Evolutionary conservation across 345 rosid species (phyloP), one percentile per base, ranked within the genome.

Genomic region (Populus ilicifolia): DNA sequence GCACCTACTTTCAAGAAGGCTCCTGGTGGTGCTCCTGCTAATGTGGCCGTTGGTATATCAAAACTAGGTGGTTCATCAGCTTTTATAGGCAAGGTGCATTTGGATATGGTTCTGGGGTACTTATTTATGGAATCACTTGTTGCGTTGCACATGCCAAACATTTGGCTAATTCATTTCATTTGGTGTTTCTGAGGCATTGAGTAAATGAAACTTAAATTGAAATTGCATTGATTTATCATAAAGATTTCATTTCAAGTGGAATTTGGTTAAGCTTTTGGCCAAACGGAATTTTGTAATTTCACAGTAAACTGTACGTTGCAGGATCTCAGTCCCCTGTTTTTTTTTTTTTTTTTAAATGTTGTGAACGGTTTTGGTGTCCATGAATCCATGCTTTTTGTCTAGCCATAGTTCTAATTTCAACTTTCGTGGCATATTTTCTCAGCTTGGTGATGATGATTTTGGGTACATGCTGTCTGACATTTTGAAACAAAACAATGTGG

Each of bases 21-120:
- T 80, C 89, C 98, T 21, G 98, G 99, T 16, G 98, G 99, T 35
- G 99, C 99, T 81, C 99, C 98, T 76, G 99, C 98, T 5, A 96
- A 96, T 83, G 99, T 96, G 76, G 98, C 99, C 35, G 99, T 96
- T 77, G 93, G 94, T 52, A 76, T 96, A 69, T 85, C 99, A 52
- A 90, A 89, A 82, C 84, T 94, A 74, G 99, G 97, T 79, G 98
- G 99, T 81, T 87, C 95, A 41, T 89, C 99, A 33, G 99, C 97
- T 80, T 96, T 94, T 81, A 82, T 96, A 2, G 99, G 99, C 84
- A 96, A 96, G 98, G 99, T 95, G 81, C 67, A 77, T 69, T 79
- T 71, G 66, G 33, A 39, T 44, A 29, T n/a, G 12, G 33, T 46
- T 75, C 21, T 44, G 63, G 63, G 50, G 36, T 70, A 35, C 9